Conservation (phyloP, 1,139 yeast species). For the Blastobotrys persicus region DNA sequence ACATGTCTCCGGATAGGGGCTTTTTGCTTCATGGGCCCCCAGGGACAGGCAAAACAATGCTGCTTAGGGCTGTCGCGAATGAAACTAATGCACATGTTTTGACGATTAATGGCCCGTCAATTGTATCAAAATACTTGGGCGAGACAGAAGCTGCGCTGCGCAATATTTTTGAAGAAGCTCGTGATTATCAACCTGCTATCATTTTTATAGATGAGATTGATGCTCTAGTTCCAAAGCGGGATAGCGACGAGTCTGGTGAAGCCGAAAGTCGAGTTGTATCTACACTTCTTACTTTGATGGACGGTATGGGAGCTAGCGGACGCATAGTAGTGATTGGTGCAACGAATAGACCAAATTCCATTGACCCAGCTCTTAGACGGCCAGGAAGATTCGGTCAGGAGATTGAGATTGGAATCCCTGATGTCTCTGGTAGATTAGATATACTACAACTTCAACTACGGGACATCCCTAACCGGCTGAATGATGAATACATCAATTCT, state of each 20-base stretch:
- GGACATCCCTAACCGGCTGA: constrained; percentile 62
- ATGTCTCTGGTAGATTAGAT: constrained; percentile 95
- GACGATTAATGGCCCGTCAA: constrained; percentile 85
- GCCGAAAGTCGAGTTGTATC: constrained; percentile 89
- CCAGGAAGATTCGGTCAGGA: constrained; percentile 99
- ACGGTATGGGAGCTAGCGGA: constrained; percentile 73
- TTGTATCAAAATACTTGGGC: constrained; percentile 88
- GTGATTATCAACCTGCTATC: constrained; percentile 78
- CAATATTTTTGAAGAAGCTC: constrained; percentile 81
- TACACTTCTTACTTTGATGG: constrained; percentile 83
- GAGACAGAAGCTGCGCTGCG: constrained; percentile 86
- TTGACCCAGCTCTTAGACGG: constrained; percentile 97
- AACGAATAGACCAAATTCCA: constrained; percentile 96
- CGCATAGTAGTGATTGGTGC: constrained; percentile 77
- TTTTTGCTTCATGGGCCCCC: constrained; percentile 92
- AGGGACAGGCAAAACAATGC: constrained; percentile 95
- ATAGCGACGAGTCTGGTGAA: constrained; percentile 84
- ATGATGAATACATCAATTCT: constrained; percentile 49
- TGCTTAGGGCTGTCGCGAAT: constrained; percentile 75
- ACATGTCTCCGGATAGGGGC: constrained; percentile 88
- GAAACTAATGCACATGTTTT: constrained; percentile 73
- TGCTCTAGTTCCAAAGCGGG: constrained; percentile 69
- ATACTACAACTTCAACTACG: constrained; percentile 63
- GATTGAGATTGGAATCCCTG: constrained; percentile 98
- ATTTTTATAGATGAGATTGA: constrained; percentile 91